Evolutionary conservation across 768 basidiomycete genomes (phyloP), one percentile per base, ranked within the genome.

Genomic region (Daedaleopsis nitida): DNA sequence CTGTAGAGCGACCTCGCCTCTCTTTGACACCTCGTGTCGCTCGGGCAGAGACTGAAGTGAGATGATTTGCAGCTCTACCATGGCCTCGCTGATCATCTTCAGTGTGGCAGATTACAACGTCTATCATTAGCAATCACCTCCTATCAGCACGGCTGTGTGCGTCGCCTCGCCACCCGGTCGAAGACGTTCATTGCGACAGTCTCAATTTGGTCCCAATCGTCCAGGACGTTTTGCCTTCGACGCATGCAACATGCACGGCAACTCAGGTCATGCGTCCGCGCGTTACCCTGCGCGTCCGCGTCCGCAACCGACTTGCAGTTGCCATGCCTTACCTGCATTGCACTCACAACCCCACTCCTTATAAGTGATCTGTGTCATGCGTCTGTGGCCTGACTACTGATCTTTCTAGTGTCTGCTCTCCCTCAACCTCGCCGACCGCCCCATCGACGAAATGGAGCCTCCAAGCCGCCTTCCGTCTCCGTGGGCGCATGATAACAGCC

Each of bases 281-380:
- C 54, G 47, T 7, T 48, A 38, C 39, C 27, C 37, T 21, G 23
- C n/a, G n/a, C n/a, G n/a, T n/a, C n/a, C n/a, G n/a, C n/a, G 5
- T 17, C 11, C 16, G 9, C 23, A n/a, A 23, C 16, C 35, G 10
- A 47, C 60, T 52, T 42, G 60, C 60, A 17, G 35, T 39, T 13
- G 24, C 54, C 58, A 59, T 59, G 62, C 58, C 58, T 56, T 49
- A 59, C 4, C 52, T 49, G 62, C 62, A 58, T 64, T 64, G 58
- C 55, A 23, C 11, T 55, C 47, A 23, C 62, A 50, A 54, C 23
- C 10, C 21, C 5, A 23, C 21, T 23, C 47, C 47, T 49, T 23
- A 10, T 23, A 21, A 23, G 19, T 42, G 11, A 12, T 10, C 3
- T 11, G 39, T 42, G 21, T 14, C 6, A 21, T 24, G 24, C 23